Evolutionary conservation across 75 land plant genomes (phyloP).

Genomic region (Adiantum capillusveneris): DNA sequence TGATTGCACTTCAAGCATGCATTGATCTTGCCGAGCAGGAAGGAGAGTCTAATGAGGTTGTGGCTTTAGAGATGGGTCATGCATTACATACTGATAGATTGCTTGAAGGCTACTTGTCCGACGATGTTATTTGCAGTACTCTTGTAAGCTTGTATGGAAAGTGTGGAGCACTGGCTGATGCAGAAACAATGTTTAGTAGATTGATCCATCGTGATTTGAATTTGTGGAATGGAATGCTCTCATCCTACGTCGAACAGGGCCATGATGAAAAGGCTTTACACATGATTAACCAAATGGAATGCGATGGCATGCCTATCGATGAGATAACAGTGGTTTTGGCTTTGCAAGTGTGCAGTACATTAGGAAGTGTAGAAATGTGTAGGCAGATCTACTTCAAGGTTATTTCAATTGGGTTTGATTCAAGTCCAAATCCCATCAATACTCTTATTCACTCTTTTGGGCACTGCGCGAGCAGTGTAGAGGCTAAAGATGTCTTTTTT

Average conservation of each 20-base stretch:
- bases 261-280: background rate
- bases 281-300: background rate
- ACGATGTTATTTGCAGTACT: background rate
- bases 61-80: too few species aligned
- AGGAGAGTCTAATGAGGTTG: too few species aligned
- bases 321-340: background rate
- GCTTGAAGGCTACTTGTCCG: background rate
- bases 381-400: background rate
- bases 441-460: slow-evolving; percentile 3
- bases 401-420: background rate
- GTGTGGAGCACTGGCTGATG: background rate
- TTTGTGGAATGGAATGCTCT: background rate
- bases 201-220: background rate
- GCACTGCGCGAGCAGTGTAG: background rate
- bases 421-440: too few species aligned
- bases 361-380: background rate
- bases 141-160: slow-evolving; percentile 3
- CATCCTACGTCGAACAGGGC: background rate
- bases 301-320: background rate
- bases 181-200: background rate
- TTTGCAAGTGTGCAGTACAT: background rate
- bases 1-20: slow-evolving; percentile 5
- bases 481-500: slow-evolving; percentile 1
- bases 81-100: too few species aligned
- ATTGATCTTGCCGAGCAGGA: background rate